Base-by-base conservation (phyloP, 768 basidiomycete genomes). In the Boletus fagicola region DNA sequence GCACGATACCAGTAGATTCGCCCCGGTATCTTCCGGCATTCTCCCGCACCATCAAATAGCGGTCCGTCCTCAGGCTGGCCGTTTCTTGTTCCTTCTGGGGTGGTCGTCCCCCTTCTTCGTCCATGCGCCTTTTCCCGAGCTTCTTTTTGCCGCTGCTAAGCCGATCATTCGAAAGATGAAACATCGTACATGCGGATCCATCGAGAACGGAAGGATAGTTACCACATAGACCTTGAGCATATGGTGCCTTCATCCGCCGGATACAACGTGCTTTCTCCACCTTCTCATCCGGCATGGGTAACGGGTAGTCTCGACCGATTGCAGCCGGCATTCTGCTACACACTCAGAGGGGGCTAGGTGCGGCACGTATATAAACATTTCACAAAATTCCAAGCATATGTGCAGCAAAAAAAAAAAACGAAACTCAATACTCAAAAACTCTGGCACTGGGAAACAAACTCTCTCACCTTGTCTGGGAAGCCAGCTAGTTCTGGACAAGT, bases 381-480 rank as follows among this genome's bases (percentile, higher is more conserved):
- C 12, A 54, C 49, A 22, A 30, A 40, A n/a, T 54, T 46, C 16
- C 48, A 44, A 51, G 49, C 24, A 18, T 39, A n/a, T n/a, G n/a
- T 1, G 13, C n/a, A 42, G 43, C 36, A 36, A n/a, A 49, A 5
- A 18, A 36, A n/a, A 49, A 5, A 18, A 18, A 51, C 16, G n/a
- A 58, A 61, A 70, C 44, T 63, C 67, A 60, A 65, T 59, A 62
- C 57, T 61, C 49, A 54, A 62, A 62, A 58, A 48, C 31, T 43
- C 26, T 56, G 51, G 49, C 30, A 51, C 43, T 60, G 45, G 56
- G 52, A 9, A 63, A 58, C 31, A 48, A 12, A 42, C 44, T 59
- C 68, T 59, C 68, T 62, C 58, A 64, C 66, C 66, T 70, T 39
- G 57, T 68, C 58, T 63, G 68, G 65, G 56, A 63, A 64, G 38